Evolutionary conservation across 2,329 filamentous ascomycete species (phyloP), one percentile per base, ranked within the genome.

Genomic region (Exophiala bonariae): DNA sequence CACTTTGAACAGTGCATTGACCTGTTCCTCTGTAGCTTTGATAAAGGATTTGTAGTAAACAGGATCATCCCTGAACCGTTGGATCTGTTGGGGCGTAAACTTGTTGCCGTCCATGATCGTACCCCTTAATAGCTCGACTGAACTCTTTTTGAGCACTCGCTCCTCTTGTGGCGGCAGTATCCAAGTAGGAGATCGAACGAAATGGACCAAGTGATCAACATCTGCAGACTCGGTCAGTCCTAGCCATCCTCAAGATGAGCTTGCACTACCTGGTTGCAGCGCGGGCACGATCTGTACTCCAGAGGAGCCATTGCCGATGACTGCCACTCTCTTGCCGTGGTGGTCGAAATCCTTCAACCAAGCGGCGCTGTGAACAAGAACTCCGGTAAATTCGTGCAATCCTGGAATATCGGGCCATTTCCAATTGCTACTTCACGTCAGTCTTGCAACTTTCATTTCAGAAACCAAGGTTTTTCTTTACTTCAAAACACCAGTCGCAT

Each of bases 341-440:
- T 66, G 74, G 41, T 70, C 49, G 26, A 72, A 66, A 39, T 60
- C 57, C 34, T 72, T 65, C 44, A 74, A 74, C 74, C 73, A 77
- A 13, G 58, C 46, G 1, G 73, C 74, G 3, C 72, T 42, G 30
- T 48, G 45, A 1, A 48, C 7, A 3, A 48, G 19, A 11, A 32
- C 57, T 1, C 68, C 69, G 38, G 59, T 44, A 43, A 66, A 71
- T 0, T 35, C 50, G 18, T 66, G 63, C 2, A 42, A 17, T n/a
- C 46, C 46, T 7, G 20, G 32, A 48, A 64, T 63, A 10, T 62
- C 57, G 4, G 59, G 59, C 48, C 47, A 55, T 17, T 47, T 50
- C 55, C 55, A 14, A 52, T 8, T 71, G 68, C 44, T 47, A 26
- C 37, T 20, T 7, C 9, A 18, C 18, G 17, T 37, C n/a, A 20